Percentiles rank a stretch among this genome's conserved stretches.
phyloP scores from a whole-genome alignment of 2,329 filamentous ascomycete genomes.

The Diaporthe sp. region DNA sequence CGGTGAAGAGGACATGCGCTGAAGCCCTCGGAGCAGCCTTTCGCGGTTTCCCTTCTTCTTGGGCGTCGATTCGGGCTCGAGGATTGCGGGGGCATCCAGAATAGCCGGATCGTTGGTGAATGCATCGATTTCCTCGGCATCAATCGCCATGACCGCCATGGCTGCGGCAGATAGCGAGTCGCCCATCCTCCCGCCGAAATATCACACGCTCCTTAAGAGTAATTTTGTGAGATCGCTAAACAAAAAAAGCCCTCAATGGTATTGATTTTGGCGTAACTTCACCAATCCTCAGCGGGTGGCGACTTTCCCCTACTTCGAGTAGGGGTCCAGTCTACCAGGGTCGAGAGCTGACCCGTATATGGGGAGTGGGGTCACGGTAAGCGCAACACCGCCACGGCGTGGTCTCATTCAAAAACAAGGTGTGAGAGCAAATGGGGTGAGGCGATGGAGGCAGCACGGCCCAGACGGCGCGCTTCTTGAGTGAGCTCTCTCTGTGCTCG shows the following conservation, averaged over 20 bases:
- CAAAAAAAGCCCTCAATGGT: not conserved
- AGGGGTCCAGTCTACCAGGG: not conserved
- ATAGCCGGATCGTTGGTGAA: slow-evolving; percentile 39
- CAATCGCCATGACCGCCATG: slow-evolving; percentile 33
- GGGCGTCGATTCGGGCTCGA: slow-evolving; percentile 50
- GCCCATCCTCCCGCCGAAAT: slow-evolving; percentile 29
- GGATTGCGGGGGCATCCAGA: slow-evolving; percentile 32
- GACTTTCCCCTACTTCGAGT: slow-evolving; percentile 8
- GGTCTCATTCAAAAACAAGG: not conserved
- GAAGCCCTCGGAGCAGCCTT: slow-evolving; percentile 78
- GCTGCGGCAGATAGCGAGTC: slow-evolving; percentile 30
- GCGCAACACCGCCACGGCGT: slow-evolving; percentile 29
- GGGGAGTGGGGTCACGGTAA: slow-evolving; percentile 12
- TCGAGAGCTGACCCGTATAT: slow-evolving; percentile 5
- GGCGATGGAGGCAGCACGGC: not conserved
- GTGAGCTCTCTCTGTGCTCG: slow-evolving; percentile 7
- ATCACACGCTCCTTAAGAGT: not conserved
- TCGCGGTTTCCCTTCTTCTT: slow-evolving; percentile 76
- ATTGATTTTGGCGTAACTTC: not conserved
- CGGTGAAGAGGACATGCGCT: slow-evolving; percentile 85
- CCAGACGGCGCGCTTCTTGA: not conserved
- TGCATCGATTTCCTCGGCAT: slow-evolving; percentile 37
- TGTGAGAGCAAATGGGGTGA: not conserved
- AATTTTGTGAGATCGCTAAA: not conserved
- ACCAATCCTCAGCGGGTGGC: slow-evolving; percentile 10